Conservation (phyloP, 2,329 filamentous ascomycete species). For the Blastomyces gilchristii region DNA sequence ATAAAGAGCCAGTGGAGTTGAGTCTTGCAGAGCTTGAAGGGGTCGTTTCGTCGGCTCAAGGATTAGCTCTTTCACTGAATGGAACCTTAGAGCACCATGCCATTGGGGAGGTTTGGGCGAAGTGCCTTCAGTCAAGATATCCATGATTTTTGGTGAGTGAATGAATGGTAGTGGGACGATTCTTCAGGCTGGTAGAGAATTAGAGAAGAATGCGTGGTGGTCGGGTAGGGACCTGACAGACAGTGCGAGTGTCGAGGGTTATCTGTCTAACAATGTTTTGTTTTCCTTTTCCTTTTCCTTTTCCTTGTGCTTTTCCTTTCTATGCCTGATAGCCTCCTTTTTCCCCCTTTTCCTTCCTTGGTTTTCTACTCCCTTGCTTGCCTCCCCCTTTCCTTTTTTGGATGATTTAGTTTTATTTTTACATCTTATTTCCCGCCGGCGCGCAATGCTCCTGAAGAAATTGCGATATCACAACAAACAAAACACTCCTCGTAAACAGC, state of each 20-base stretch:
- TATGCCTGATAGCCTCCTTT: too few relatives aligned
- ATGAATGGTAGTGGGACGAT: too few relatives aligned
- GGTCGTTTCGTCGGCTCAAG: background rate
- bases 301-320: background rate
- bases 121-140: background rate
- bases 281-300: background rate
- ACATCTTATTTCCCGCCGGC: background rate
- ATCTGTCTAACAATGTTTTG: background rate
- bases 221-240: background rate
- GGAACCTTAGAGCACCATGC: background rate
- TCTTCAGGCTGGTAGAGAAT: background rate
- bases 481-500: background rate
- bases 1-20: background rate
- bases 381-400: background rate
- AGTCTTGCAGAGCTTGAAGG: background rate
- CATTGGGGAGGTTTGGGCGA: conserved; percentile 4
- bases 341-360: background rate
- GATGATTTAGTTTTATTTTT: background rate
- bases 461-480: background rate
- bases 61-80: background rate
- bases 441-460: background rate
- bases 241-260: background rate
- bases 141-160: background rate
- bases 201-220: background rate
- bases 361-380: background rate